Evolutionary conservation across 257 asterid genomes (phyloP).

Genomic region (Fraxinus cuspidata): DNA sequence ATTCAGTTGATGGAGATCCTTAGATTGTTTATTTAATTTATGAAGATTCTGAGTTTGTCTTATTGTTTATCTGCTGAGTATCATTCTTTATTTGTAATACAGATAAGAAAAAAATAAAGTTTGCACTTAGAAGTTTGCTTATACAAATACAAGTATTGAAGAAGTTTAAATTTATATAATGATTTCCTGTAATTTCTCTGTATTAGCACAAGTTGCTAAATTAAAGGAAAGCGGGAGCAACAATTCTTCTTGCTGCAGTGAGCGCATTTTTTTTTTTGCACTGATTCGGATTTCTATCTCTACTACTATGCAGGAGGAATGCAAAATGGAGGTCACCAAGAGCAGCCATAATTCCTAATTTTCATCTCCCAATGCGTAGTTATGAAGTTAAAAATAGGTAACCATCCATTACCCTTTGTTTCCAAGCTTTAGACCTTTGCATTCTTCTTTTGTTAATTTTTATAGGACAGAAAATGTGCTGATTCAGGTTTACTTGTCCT

Average conservation of each 20-base stretch:
- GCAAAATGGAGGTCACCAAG: background rate
- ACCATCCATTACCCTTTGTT: background rate
- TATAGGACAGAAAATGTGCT: background rate
- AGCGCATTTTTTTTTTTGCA: background rate
- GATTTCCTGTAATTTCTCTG: background rate
- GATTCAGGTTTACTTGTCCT: background rate
- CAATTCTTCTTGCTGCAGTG: background rate
- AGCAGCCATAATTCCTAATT: constrained; percentile 39
- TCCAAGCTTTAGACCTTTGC: background rate
- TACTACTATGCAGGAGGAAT: background rate
- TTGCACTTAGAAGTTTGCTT: background rate
- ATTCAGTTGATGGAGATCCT: background rate
- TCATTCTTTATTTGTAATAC: background rate
- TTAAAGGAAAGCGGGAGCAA: background rate
- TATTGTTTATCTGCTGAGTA: background rate
- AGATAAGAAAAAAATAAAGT: background rate
- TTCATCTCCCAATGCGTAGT: constrained; percentile 62
- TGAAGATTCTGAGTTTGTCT: background rate
- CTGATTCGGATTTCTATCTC: background rate
- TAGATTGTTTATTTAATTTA: background rate
- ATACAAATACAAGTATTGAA: background rate
- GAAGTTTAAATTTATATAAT: background rate
- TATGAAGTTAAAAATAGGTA: constrained; percentile 55
- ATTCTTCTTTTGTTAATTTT: background rate
- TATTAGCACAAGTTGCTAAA: background rate